These are phyloP conservation scores for Clavulina sp. DNA, from an alignment of 768 basidiomycete genomes.

Conservation along the genomic window DNA sequence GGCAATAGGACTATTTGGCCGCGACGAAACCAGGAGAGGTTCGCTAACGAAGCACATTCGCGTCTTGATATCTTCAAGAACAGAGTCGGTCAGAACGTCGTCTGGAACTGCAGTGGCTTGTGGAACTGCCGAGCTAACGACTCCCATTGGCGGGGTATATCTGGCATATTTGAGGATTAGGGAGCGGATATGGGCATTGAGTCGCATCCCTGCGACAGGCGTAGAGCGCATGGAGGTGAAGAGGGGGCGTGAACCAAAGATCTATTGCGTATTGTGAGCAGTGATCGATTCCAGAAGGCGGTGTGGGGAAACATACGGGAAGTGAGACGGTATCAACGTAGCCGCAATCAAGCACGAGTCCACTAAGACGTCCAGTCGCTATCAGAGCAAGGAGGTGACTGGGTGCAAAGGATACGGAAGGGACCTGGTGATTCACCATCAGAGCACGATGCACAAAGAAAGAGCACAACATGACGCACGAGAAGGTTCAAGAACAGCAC, in stretches of 20 bases:
- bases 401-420: constrained; percentile 83
- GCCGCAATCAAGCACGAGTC: constrained; percentile 85
- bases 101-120: constrained; percentile 53
- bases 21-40: constrained; percentile 25
- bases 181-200: constrained; percentile 61
- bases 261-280: constrained; percentile 28
- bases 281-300: background rate
- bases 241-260: constrained; percentile 76
- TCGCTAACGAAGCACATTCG: constrained; percentile 78
- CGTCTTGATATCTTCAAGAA: constrained; percentile 84
- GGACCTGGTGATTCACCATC: constrained; percentile 38
- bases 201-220: constrained; percentile 68
- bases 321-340: constrained; percentile 78
- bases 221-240: constrained; percentile 71
- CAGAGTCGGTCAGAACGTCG: constrained; percentile 57
- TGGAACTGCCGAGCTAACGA: constrained; percentile 44
- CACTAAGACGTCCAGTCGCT: constrained; percentile 76
- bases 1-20: background rate
- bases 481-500: constrained; percentile 82
- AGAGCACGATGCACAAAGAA: background rate
- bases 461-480: constrained; percentile 24
- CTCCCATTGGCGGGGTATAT: constrained; percentile 67
- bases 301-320: constrained; percentile 40
- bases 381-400: constrained; percentile 74
- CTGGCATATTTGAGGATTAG: constrained; percentile 70